Evolutionary conservation across 2,329 filamentous ascomycete genomes (phyloP).

Genomic region (Clathrospora elynae): DNA sequence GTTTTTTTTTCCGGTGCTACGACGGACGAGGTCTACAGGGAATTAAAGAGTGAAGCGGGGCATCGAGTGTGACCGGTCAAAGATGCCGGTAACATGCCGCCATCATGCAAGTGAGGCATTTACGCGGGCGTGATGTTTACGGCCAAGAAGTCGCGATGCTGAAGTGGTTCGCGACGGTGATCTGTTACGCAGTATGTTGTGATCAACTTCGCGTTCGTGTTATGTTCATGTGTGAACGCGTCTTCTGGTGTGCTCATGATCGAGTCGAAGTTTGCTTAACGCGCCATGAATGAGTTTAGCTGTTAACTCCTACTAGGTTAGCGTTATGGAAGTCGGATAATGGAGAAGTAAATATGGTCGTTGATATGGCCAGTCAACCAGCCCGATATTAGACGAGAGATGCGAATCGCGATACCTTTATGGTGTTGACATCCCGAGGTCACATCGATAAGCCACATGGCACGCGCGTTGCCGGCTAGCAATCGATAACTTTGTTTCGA

Average conservation of each 20-base stretch:
- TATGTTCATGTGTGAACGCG: conserved; percentile 12
- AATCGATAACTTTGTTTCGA: conserved; percentile 29
- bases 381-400: no score
- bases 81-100: conserved; percentile 14
- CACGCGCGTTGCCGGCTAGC: conserved; percentile 24
- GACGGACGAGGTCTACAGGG: no score
- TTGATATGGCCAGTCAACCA: no score
- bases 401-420: conserved; percentile 18
- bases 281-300: no score
- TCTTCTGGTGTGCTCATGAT: conserved; percentile 1
- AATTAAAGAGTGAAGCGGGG: conserved; percentile 6
- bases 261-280: conserved; percentile 3
- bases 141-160: conserved; percentile 20
- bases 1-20: background rate
- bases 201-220: no score
- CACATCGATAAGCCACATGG: conserved; percentile 19
- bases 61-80: conserved; percentile 14
- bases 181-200: no score
- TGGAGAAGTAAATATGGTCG: no score
- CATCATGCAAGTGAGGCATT: conserved; percentile 42
- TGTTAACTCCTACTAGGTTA: no score
- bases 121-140: conserved; percentile 25
- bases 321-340: no score
- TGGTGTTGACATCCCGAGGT: conserved; percentile 28
- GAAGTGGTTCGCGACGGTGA: conserved; percentile 11